Conservation (phyloP, 2,329 filamentous ascomycete genomes). For the Dryadomyces quercivorus region DNA sequence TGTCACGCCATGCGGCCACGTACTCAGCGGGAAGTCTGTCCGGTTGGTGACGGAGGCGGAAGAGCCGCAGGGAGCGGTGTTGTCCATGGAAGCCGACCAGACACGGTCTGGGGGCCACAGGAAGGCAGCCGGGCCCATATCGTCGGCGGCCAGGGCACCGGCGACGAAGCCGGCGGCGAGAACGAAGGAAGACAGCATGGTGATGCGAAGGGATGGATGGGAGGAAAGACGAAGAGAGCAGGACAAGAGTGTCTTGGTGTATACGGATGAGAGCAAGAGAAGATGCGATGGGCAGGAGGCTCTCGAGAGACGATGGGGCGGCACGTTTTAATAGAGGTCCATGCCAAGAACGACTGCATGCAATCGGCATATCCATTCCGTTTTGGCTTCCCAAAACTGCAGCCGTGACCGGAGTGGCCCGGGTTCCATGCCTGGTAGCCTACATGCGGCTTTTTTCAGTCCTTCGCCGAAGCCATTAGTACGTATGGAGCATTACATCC, state of each 20-base stretch:
- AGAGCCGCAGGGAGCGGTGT: conserved; percentile 38
- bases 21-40: conserved; percentile 38
- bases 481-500: no score
- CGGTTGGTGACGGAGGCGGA: conserved; percentile 28
- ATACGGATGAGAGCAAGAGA: no score
- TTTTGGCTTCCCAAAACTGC: no score
- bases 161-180: background rate
- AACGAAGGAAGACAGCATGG: background rate
- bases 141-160: conserved; percentile 1
- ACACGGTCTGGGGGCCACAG: conserved; percentile 38
- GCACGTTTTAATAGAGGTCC: no score
- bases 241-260: no score
- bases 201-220: background rate
- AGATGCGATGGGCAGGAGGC: no score
- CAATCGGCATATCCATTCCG: no score
- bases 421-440: no score
- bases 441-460: no score
- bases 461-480: no score
- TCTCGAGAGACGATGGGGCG: no score
- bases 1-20: conserved; percentile 9
- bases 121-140: conserved; percentile 41
- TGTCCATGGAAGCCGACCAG: conserved; percentile 37
- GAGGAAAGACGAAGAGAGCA: background rate
- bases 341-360: no score
- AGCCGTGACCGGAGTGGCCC: background rate